Base-by-base conservation (phyloP, 805 yeast species). In the Metschnikowia matae region DNA sequence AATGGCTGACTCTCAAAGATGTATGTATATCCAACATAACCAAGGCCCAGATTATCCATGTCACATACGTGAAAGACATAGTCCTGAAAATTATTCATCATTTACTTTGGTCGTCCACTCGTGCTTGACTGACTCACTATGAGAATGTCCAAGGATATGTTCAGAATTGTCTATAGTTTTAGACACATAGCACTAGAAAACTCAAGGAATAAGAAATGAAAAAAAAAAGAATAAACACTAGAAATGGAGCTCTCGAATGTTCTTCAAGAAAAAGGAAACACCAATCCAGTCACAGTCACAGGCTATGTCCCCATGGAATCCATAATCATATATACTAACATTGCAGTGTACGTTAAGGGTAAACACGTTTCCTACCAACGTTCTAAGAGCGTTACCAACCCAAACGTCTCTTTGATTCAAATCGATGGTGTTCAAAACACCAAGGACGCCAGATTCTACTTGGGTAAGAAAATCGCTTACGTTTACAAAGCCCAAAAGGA, bases 331-430 rank as follows among this genome's bases (percentile, higher is more conserved):
- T 69, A 47, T 69, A 71, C 76, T 70, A 70, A 70, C 75, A 39
- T 59, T 43, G 40, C 74, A 88, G 95, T 94, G 82, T 94, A 94
- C 97, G 98, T 94, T 81, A 94, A 92, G 86, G 99, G 98, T 82
- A 94, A 92, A 86, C 99, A 94, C 87, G 77, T 94, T 74, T 91
- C 97, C 70, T 94, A 92, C 96, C 98, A 94, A 85, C 95, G 99
- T 83, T 90, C 97, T 69, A 94, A 94, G 90, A 84, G 84, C 78
- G 89, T 87, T 75, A 90, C 85, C 86, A 89, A 94, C 95, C 97
- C 99, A 78, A 87, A 89, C 82, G 88, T 88, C 68, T 94, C 99
- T 62, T 84, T 94, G 78, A 81, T 94, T 77, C 88, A 94, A 83
- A 86, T 92, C 72, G 99, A 94, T 83, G 96, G 96, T 79, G 99